Percentiles rank a stretch among this genome's conserved stretches.
Conservation (phyloP, 2,329 filamentous ascomycete genomes). For the Akanthomyces uredinophilus region DNA sequence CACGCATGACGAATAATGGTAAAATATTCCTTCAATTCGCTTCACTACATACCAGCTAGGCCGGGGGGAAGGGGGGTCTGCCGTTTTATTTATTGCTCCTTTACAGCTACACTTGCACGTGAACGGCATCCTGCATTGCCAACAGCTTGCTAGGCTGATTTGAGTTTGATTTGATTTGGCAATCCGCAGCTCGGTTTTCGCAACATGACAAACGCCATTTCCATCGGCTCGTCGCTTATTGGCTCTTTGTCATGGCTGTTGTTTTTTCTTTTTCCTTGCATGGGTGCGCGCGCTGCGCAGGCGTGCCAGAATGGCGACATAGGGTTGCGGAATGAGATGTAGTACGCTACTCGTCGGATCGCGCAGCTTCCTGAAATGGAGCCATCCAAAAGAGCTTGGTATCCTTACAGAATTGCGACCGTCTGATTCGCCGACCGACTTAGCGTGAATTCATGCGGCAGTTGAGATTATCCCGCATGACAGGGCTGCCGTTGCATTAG, state of each 20-base stretch:
- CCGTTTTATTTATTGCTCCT: neutral
- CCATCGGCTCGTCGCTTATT: neutral
- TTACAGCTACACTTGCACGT: neutral
- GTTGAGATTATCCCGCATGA: neutral
- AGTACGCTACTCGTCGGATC: neutral
- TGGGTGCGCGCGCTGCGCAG: neutral
- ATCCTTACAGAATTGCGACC: neutral
- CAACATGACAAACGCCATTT: neutral
- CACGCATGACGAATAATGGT: neutral
- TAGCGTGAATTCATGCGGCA: neutral
- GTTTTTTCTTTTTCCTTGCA: neutral
- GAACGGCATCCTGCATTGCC: neutral
- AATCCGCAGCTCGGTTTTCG: neutral
- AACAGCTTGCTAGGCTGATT: neutral
- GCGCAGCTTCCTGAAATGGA: neutral
- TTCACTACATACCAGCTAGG: neutral
- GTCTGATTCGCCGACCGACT: neutral
- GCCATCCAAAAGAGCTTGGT: neutral
- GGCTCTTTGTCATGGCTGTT: neutral
- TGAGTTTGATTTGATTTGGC: neutral
- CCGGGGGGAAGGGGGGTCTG: neutral
- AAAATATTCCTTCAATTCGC: neutral
- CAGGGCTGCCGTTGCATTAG: neutral
- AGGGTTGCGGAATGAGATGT: neutral
- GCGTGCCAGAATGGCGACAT: conserved; percentile 6